Percentiles rank a stretch among this genome's conserved stretches.
phyloP scores from a whole-genome alignment of 805 yeast genomes.

The Barnettozyma populi region DNA sequence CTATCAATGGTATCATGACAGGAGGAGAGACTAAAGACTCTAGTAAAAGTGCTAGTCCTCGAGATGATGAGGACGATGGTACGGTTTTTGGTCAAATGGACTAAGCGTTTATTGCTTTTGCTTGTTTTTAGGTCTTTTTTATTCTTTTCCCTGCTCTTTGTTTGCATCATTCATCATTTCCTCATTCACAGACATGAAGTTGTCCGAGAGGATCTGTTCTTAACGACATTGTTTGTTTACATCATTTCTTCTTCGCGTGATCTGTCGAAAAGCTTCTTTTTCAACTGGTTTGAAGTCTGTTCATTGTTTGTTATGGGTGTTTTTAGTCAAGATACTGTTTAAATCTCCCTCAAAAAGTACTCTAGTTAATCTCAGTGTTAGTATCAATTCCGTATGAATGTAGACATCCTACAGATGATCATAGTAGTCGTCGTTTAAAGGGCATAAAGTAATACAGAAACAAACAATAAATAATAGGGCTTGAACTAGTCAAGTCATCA shows the following conservation, averaged over 20 bases:
- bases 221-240: background rate
- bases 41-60: conserved; percentile 9
- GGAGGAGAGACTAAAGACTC: conserved; percentile 5
- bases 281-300: conserved; percentile 7
- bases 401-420: background rate
- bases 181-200: background rate
- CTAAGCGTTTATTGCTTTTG: conserved; percentile 2
- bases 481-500: background rate
- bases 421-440: no score
- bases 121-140: background rate
- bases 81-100: conserved; percentile 37
- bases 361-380: background rate
- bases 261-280: background rate
- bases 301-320: background rate
- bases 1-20: conserved; percentile 3
- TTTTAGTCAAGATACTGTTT: background rate
- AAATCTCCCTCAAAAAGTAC: background rate
- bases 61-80: conserved; percentile 19
- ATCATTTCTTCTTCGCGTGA: background rate
- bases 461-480: background rate
- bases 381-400: background rate
- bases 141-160: background rate
- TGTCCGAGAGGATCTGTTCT: background rate
- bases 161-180: background rate
- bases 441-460: background rate